Conservation (phyloP, 495 filamentous ascomycete genomes). For the Halenospora varia region DNA sequence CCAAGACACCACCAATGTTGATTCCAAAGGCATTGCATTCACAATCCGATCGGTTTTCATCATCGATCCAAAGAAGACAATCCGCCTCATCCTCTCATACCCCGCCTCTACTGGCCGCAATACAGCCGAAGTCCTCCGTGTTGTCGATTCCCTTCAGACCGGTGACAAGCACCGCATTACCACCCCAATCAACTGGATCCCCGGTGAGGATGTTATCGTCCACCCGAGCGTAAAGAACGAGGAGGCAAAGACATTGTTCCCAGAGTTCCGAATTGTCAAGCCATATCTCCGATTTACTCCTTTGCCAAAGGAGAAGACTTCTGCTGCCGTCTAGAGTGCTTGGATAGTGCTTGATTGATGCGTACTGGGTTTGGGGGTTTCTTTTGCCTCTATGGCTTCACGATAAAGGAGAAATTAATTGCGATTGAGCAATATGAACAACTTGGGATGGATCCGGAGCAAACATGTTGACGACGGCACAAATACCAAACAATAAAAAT, state of each 20-base stretch:
- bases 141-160: conserved; percentile 94
- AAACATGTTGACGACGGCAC: not conserved
- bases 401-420: not conserved
- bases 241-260: conserved; percentile 86
- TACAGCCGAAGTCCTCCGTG: conserved; percentile 90
- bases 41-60: conserved; percentile 99
- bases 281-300: conserved; percentile 79
- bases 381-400: not conserved
- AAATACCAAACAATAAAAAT: not conserved
- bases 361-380: not conserved
- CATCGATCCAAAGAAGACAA: conserved; percentile 98
- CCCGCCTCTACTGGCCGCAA: conserved; percentile 97
- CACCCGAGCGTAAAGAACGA: conserved; percentile 84
- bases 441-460: not conserved
- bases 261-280: conserved; percentile 88
- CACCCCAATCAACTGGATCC: conserved; percentile 89
- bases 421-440: not conserved
- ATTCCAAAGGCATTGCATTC: conserved; percentile 93
- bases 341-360: not conserved
- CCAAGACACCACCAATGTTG: conserved; percentile 76
- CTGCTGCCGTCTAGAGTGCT: conserved; percentile 17
- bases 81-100: conserved; percentile 93
- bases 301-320: conserved; percentile 48
- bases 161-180: conserved; percentile 95
- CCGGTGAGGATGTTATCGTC: conserved; percentile 92